Percentiles rank a stretch among this genome's conserved stretches.
phyloP scores from a whole-genome alignment of 768 basidiomycete species.

The Tylopilus subfusipes region DNA sequence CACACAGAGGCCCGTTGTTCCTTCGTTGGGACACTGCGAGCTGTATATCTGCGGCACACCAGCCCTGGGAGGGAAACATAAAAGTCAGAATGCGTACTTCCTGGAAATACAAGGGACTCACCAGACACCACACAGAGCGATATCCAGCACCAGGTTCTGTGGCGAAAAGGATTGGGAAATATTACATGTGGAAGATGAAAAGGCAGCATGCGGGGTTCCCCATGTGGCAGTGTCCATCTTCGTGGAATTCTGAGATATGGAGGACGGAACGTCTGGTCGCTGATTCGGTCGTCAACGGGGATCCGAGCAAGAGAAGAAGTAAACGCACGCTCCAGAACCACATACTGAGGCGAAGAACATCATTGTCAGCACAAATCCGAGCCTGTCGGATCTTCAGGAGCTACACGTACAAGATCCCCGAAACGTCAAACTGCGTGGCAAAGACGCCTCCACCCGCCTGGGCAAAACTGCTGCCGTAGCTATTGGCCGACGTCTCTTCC shows the following conservation, averaged over 20 bases:
- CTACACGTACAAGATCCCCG: slow-evolving; percentile 46
- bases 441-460: slow-evolving; percentile 57
- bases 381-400: not conserved
- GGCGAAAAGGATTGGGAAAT: slow-evolving; percentile 43
- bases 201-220: slow-evolving; percentile 45
- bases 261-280: slow-evolving; percentile 38
- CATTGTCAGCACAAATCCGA: not conserved
- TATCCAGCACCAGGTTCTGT: slow-evolving; percentile 53
- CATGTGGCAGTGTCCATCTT: slow-evolving; percentile 41
- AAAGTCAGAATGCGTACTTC: not conserved
- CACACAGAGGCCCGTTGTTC: slow-evolving; percentile 42
- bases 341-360: slow-evolving; percentile 29
- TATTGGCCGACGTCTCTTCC: slow-evolving; percentile 30
- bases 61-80: slow-evolving; percentile 39
- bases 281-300: slow-evolving; percentile 20
- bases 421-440: slow-evolving; percentile 64
- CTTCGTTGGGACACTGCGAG: slow-evolving; percentile 38
- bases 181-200: slow-evolving; percentile 40
- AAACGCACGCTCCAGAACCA: slow-evolving; percentile 48
- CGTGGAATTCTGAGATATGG: slow-evolving; percentile 31
- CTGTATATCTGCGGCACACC: slow-evolving; percentile 43
- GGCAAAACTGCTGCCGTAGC: slow-evolving; percentile 22
- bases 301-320: slow-evolving; percentile 1
- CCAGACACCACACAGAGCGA: slow-evolving; percentile 52
- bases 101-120: slow-evolving; percentile 19